These are phyloP conservation scores for Diaporthe sp. DNA, from an alignment of 2,329 filamentous ascomycete species.

Conservation along the genomic window DNA sequence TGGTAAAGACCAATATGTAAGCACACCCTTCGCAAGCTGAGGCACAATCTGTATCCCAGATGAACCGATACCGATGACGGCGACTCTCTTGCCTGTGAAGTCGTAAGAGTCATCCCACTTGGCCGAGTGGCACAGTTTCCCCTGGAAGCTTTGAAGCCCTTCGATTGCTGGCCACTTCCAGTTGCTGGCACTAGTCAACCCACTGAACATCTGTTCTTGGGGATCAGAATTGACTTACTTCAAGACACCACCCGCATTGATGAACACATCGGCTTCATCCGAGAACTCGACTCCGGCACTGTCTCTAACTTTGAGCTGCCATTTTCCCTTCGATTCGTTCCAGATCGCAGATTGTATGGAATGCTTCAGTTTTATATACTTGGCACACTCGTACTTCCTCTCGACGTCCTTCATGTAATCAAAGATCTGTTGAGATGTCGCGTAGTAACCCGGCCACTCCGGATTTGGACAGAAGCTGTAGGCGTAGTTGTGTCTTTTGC, in stretches of 20 bases:
- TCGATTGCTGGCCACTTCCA: conserved; percentile 45
- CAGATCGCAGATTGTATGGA: conserved; percentile 58
- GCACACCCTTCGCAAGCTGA: conserved; percentile 1
- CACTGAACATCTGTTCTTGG: not conserved
- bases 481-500: conserved; percentile 29
- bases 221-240: not conserved
- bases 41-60: conserved; percentile 50
- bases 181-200: not conserved
- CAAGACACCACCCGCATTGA: conserved; percentile 25
- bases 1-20: too few relatives aligned
- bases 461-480: conserved; percentile 34
- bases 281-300: conserved; percentile 5
- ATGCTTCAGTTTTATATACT: conserved; percentile 59
- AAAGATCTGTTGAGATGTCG: conserved; percentile 42
- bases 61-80: conserved; percentile 50
- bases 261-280: conserved; percentile 28
- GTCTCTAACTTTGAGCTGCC: conserved; percentile 11
- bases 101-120: conserved; percentile 43
- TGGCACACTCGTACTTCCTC: conserved; percentile 50
- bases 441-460: conserved; percentile 43
- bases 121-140: conserved; percentile 48
- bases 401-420: conserved; percentile 51
- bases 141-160: conserved; percentile 51
- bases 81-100: conserved; percentile 36
- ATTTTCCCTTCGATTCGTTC: conserved; percentile 47